phyloP scores from a whole-genome alignment of 1,284 basidiomycete species.

The Ceratobasidium sp. region DNA sequence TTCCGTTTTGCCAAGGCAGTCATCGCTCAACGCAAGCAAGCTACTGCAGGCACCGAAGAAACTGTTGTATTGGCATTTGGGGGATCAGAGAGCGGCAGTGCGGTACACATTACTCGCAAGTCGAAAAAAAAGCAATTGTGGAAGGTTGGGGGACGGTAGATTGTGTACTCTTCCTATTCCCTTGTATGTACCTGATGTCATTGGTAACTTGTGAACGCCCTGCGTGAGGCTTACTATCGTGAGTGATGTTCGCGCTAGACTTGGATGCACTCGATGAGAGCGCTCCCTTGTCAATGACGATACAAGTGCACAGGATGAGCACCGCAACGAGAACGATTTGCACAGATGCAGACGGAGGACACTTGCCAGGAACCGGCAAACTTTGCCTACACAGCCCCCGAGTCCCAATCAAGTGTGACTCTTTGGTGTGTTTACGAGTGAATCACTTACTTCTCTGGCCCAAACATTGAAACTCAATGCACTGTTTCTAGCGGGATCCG shows the following conservation, averaged over 20 bases:
- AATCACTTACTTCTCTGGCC: not conserved
- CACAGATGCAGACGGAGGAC: not conserved
- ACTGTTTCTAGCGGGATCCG: conserved; percentile 10
- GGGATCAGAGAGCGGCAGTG: conserved; percentile 72
- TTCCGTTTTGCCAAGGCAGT: conserved; percentile 91
- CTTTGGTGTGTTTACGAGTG: not conserved
- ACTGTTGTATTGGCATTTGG: conserved; percentile 88
- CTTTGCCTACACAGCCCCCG: not conserved
- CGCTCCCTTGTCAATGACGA: no score
- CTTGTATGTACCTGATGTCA: conserved; percentile 34
- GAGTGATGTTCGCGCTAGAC: no score
- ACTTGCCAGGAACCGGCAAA: conserved; percentile 12
- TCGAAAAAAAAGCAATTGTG: conserved; percentile 82
- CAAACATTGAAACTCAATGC: not conserved
- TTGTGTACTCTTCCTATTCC: conserved; percentile 1
- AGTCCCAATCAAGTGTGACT: not conserved
- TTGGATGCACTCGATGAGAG: no score
- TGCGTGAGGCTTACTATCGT: not conserved
- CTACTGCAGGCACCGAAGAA: conserved; percentile 57
- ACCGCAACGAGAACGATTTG: conserved; percentile 17
- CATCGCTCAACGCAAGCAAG: conserved; percentile 77
- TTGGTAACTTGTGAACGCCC: conserved; percentile 3
- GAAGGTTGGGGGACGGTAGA: conserved; percentile 71
- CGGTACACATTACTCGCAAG: conserved; percentile 86
- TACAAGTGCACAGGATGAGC: not conserved